These are phyloP conservation scores for Backusella parvicylindrica DNA, from an alignment of 192 early-diverging fungal genomes.

Conservation along the genomic window DNA sequence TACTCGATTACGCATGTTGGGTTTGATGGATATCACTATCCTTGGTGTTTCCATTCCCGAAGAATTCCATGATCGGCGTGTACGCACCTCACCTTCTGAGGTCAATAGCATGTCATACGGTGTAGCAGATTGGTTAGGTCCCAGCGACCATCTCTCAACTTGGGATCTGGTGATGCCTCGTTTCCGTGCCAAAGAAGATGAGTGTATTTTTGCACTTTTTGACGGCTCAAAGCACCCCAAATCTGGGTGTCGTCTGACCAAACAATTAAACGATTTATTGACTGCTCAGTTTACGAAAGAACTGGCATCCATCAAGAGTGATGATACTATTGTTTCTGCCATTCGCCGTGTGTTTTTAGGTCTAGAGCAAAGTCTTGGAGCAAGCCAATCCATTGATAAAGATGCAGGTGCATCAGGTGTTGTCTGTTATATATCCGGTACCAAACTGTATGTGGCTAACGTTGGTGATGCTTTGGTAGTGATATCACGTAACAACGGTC, in stretches of 20 bases:
- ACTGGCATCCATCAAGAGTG: slow-evolving; percentile 61
- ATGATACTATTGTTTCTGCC: slow-evolving; percentile 61
- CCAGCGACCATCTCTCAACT: slow-evolving; percentile 62
- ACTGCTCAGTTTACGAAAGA: slow-evolving; percentile 66
- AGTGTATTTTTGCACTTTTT: slow-evolving; percentile 86
- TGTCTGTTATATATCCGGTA: slow-evolving; percentile 75
- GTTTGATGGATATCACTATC: slow-evolving; percentile 89
- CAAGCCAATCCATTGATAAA: slow-evolving; percentile 14
- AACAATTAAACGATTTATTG: slow-evolving; percentile 72
- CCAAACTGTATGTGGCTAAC: slow-evolving; percentile 79
- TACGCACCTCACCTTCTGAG: slow-evolving; percentile 79
- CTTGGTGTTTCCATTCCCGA: slow-evolving; percentile 76
- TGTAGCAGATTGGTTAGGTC: slow-evolving; percentile 79
- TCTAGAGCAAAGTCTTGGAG: slow-evolving; percentile 76
- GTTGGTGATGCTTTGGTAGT: slow-evolving; percentile 83
- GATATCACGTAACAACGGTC: slow-evolving; percentile 64
- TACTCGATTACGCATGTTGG: slow-evolving; percentile 73
- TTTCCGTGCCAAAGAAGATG: slow-evolving; percentile 82
- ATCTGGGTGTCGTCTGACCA: slow-evolving; percentile 50
- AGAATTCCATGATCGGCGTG: slow-evolving; percentile 74
- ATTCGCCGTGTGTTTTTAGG: slow-evolving; percentile 81
- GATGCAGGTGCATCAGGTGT: slow-evolving; percentile 73
- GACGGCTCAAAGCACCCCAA: slow-evolving; percentile 63
- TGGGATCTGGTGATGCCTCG: slow-evolving; percentile 87
- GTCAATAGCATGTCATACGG: slow-evolving; percentile 84